phyloP scores from a whole-genome alignment of 2,329 filamentous ascomycete species.

The Alternaria panax region DNA sequence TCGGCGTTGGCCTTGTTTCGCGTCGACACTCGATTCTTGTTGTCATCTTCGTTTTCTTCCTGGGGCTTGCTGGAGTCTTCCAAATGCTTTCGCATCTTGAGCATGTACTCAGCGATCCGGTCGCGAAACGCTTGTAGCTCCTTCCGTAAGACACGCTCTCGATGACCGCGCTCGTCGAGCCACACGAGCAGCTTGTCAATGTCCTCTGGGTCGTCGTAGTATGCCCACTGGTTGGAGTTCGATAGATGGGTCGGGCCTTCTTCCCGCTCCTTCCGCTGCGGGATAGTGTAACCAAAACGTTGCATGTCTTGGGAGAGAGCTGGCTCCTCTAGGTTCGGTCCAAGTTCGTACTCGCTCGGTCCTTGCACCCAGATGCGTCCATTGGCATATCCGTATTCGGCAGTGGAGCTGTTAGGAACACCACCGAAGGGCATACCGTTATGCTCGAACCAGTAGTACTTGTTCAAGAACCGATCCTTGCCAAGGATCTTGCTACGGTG shows the following conservation, averaged over 20 bases:
- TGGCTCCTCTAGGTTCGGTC: conserved; percentile 60
- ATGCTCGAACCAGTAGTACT: conserved; percentile 99
- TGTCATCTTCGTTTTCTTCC: conserved; percentile 55
- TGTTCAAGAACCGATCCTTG: conserved; percentile 96
- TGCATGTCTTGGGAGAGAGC: conserved; percentile 77
- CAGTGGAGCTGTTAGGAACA: conserved; percentile 85
- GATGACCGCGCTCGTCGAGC: conserved; percentile 85
- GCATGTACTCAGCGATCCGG: conserved; percentile 80
- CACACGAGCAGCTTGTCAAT: conserved; percentile 83
- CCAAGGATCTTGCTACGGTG: conserved; percentile 88
- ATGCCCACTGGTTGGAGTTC: conserved; percentile 86
- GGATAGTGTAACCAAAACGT: conserved; percentile 81
- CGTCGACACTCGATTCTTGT: conserved; percentile 66
- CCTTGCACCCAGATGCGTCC: conserved; percentile 97
- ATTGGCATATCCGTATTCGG: conserved; percentile 87
- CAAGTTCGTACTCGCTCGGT: conserved; percentile 83
- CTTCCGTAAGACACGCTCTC: conserved; percentile 87
- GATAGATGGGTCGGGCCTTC: conserved; percentile 83
- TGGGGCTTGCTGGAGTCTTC: conserved; percentile 60
- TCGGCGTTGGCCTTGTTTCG: conserved; percentile 67
- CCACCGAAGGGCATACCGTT: conserved; percentile 97
- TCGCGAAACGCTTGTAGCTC: conserved; percentile 80
- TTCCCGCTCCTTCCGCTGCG: conserved; percentile 83
- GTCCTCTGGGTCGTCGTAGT: conserved; percentile 80
- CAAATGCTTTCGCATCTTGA: conserved; percentile 77